phyloP scores from a whole-genome alignment of 2,329 filamentous ascomycete species.

The Colletotrichum siamense region DNA sequence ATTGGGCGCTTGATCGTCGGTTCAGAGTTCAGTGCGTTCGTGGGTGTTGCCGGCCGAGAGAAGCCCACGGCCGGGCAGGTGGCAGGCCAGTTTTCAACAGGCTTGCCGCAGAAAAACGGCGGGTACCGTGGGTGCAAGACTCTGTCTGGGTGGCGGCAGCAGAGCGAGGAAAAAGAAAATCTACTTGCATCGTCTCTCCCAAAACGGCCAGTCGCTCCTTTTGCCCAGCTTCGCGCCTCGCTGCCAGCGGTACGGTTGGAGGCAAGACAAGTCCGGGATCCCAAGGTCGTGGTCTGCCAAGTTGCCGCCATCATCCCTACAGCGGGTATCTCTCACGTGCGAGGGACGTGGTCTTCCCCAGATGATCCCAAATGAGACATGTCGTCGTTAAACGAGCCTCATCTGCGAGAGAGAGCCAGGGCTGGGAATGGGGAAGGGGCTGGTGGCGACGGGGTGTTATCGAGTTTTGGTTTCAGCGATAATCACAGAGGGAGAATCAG shows the following conservation, averaged over 20 bases:
- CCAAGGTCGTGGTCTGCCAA: background rate
- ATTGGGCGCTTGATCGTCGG: slow-evolving; percentile 7
- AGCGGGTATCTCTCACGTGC: slow-evolving; percentile 7
- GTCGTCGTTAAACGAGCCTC: slow-evolving; percentile 14
- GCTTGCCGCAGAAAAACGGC: background rate
- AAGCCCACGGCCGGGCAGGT: background rate
- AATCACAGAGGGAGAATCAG: background rate
- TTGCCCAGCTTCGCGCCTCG: background rate
- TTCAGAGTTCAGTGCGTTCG: background rate
- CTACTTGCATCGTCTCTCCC: background rate
- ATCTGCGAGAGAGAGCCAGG: background rate
- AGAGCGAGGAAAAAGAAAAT: background rate
- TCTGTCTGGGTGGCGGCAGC: background rate
- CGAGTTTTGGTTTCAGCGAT: slow-evolving; percentile 3
- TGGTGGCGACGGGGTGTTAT: background rate
- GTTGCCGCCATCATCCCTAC: slow-evolving; percentile 15
- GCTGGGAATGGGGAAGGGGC: background rate
- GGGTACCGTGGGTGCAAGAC: background rate
- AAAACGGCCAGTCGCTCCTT: background rate
- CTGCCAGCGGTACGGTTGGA: background rate
- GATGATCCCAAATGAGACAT: slow-evolving; percentile 15
- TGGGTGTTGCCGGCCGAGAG: background rate
- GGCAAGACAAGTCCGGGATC: background rate
- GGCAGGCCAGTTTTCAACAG: background rate
- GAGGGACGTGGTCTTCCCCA: slow-evolving; percentile 18